Conservation (phyloP, 148 eudicot genomes). For the Selenicereus undatus region DNA sequence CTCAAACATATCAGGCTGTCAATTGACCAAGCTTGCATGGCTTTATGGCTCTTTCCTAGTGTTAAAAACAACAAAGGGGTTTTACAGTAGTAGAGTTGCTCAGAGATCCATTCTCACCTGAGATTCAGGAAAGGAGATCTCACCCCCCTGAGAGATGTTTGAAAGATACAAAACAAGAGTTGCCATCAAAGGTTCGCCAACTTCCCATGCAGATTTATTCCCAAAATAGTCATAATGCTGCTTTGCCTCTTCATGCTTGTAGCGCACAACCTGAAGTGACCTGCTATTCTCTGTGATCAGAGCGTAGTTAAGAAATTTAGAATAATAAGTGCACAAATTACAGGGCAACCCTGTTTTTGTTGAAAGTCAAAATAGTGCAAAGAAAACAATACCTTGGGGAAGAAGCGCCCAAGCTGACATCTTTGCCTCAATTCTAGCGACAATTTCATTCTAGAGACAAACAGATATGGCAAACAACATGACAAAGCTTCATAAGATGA, state of each 20-base stretch:
- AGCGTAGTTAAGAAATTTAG: conserved; percentile 9
- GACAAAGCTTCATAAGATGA: conserved; percentile 6
- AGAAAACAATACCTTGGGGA: conserved; percentile 51
- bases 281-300: conserved; percentile 51
- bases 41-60: not conserved
- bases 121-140: conserved; percentile 74
- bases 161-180: conserved; percentile 83
- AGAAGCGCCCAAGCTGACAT: conserved; percentile 94
- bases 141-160: conserved; percentile 65
- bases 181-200: conserved; percentile 62
- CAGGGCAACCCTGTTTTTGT: not conserved
- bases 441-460: conserved; percentile 52
- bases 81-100: not conserved
- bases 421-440: conserved; percentile 55
- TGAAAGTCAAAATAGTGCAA: not conserved
- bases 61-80: not conserved
- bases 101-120: conserved; percentile 43
- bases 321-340: not conserved
- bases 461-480: conserved; percentile 8
- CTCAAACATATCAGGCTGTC: not conserved
- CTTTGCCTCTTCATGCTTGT: conserved; percentile 47
- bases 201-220: conserved; percentile 33
- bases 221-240: conserved; percentile 48
- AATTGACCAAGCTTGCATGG: not conserved
- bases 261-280: conserved; percentile 45